Evolutionary conservation across 2,329 filamentous ascomycete genomes (phyloP).

Genomic region (Colletotrichum karsti): DNA sequence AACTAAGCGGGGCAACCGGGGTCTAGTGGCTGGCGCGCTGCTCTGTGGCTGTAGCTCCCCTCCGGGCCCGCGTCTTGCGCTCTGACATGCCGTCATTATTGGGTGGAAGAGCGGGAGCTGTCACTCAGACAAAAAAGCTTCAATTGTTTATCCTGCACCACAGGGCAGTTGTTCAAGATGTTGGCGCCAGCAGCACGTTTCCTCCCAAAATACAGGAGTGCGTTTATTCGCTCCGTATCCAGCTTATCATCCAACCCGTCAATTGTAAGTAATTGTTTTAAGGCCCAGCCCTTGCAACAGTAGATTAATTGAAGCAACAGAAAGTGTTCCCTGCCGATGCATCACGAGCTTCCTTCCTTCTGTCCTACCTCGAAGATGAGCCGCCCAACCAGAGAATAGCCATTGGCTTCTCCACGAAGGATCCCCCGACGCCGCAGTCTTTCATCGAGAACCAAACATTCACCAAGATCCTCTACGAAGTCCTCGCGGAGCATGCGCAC

Average conservation of each 20-base stretch:
- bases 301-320: constrained; percentile 44
- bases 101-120: not conserved
- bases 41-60: not conserved
- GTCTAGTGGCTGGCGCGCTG: not conserved
- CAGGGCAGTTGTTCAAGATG: constrained; percentile 36
- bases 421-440: constrained; percentile 69
- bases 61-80: not conserved
- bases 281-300: not conserved
- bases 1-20: too few relatives aligned
- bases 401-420: constrained; percentile 64
- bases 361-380: constrained; percentile 66
- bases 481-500: constrained; percentile 63
- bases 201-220: constrained; percentile 17
- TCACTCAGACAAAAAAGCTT: constrained; percentile 9
- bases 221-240: constrained; percentile 46
- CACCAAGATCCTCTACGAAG: constrained; percentile 64
- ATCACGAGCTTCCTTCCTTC: constrained; percentile 56
- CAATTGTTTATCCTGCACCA: not conserved
- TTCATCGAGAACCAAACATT: constrained; percentile 69
- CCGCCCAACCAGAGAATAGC: constrained; percentile 63
- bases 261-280: constrained; percentile 56
- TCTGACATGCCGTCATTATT: not conserved
- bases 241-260: constrained; percentile 59
- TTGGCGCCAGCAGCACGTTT: constrained; percentile 38
- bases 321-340: constrained; percentile 64